Evolutionary conservation across 2,329 filamentous ascomycete species (phyloP).

Genomic region (Paracoccidioides brasiliensis): DNA sequence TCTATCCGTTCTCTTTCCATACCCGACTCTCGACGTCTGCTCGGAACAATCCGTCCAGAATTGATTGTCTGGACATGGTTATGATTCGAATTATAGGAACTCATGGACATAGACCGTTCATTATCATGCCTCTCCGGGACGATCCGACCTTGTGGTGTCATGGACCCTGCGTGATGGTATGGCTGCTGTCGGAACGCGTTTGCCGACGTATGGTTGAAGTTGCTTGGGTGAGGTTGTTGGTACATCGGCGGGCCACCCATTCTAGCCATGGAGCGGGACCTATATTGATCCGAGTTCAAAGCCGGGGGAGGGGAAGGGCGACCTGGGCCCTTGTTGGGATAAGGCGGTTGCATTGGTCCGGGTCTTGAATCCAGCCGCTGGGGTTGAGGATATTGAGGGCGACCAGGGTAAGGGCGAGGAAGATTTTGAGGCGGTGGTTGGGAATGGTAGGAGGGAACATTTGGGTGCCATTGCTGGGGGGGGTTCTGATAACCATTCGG

Average conservation of each 20-base stretch:
- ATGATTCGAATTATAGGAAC: slow-evolving; percentile 62
- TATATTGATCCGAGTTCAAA: slow-evolving; percentile 70
- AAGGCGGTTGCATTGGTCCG: slow-evolving; percentile 35
- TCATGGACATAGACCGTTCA: slow-evolving; percentile 94
- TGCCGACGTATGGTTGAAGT: slow-evolving; percentile 54
- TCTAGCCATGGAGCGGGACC: slow-evolving; percentile 84
- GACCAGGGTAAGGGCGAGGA: slow-evolving; percentile 49
- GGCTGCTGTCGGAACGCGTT: slow-evolving; percentile 67
- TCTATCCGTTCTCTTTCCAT: slow-evolving; percentile 9
- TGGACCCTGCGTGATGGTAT: slow-evolving; percentile 52
- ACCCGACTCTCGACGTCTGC: slow-evolving; percentile 50
- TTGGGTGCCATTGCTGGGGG: slow-evolving; percentile 22
- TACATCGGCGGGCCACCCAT: slow-evolving; percentile 61
- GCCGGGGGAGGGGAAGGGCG: slow-evolving; percentile 54
- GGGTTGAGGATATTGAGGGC: slow-evolving; percentile 58
- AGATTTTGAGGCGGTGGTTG: slow-evolving; percentile 46
- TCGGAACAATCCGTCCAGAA: slow-evolving; percentile 71
- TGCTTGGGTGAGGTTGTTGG: slow-evolving; percentile 44
- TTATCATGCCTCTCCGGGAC: slow-evolving; percentile 89
- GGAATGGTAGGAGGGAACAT: slow-evolving; percentile 21
- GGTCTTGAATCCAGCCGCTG: slow-evolving; percentile 55
- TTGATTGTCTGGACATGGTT: slow-evolving; percentile 80
- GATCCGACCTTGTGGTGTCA: slow-evolving; percentile 79
- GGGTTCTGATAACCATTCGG: slow-evolving; percentile 27
- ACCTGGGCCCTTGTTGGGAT: slow-evolving; percentile 46